Base-by-base conservation (phyloP, 1,284 basidiomycete genomes). In the Phellopilus nigrolimitatus region DNA sequence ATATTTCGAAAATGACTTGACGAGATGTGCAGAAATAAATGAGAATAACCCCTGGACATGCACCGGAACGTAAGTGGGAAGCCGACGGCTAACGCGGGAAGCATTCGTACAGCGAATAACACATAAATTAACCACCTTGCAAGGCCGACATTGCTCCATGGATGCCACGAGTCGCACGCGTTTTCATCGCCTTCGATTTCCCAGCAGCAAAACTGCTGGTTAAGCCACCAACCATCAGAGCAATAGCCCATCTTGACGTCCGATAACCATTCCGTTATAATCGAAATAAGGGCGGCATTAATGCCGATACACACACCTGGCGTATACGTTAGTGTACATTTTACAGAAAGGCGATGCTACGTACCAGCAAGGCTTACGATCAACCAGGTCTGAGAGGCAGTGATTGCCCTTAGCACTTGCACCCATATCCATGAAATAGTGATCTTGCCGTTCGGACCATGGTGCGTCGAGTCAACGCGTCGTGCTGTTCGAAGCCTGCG, bases 241-340 rank as follows among this genome's bases (percentile, higher is more conserved):
- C 97, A 99, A 65, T 97, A 95, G 0, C 97, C 97, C 73, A 94
- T 88, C 72, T 98, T 98, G 56, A 98, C 81, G 66, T 99, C 95
- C 1, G 94, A 95, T 7, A 98, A 79, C 97, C 97, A 99, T 68
- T 90, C 91, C n/a, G 93, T 97, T 53, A 94, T 75, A 60, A 99
- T 97, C 34, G 93, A 94, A 58, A 98, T 95, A 54, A 99, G 68
- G 1, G 93, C 97, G 31, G 95, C 93, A 60, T 93, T 95, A 43
- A 97, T 62, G 19, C 97, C 97, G 57, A 99, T 99, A 56, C 82
- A 81, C 40, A 92, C 76, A 7, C 95, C 95, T 95, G 62, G 21
- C 49, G 19, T 17, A 30, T 2, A 12, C 7, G 36, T 47, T 48
- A 37, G 44, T n/a, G 21, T 30, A 55, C 24, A 52, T 40, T 36